Percentiles rank a stretch among this genome's conserved stretches.
Evolutionary conservation across 257 asterid genomes (phyloP).

Genomic region (Plectranthus barbatus): DNA sequence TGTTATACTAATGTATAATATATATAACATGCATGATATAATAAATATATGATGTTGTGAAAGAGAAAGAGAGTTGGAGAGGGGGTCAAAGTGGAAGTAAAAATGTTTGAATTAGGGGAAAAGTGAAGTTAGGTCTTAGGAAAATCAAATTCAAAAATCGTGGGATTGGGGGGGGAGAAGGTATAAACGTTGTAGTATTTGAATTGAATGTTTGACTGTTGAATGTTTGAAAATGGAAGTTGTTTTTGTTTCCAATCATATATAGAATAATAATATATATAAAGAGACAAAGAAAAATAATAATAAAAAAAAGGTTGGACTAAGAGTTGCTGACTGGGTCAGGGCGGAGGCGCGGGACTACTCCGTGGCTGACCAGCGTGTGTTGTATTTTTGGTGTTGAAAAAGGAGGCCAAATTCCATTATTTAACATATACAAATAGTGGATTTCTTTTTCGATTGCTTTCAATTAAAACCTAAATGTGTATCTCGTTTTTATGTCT

Average conservation of each 20-base stretch:
- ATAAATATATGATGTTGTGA: not conserved
- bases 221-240: constrained; percentile 20
- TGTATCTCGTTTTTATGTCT: too few species aligned
- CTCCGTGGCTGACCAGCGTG: too few species aligned
- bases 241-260: not conserved
- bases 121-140: constrained; percentile 13
- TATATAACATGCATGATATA: not conserved
- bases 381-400: too few species aligned
- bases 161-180: not conserved
- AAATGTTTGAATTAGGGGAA: constrained; percentile 24
- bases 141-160: constrained; percentile 26
- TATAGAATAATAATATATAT: not conserved
- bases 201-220: constrained; percentile 33
- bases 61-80: not conserved
- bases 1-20: not conserved
- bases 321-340: constrained; percentile 22
- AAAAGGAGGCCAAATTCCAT: too few species aligned
- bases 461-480: too few species aligned
- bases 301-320: not conserved
- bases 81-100: not conserved
- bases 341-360: too few species aligned
- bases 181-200: not conserved
- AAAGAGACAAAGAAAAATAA: not conserved
- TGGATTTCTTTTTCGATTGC: too few species aligned
- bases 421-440: too few species aligned